Evolutionary conservation across 225 moss, liverwort and hornwort species (phyloP), one percentile per base, ranked within the genome.

Genomic region (Sphagnum tenellum): DNA sequence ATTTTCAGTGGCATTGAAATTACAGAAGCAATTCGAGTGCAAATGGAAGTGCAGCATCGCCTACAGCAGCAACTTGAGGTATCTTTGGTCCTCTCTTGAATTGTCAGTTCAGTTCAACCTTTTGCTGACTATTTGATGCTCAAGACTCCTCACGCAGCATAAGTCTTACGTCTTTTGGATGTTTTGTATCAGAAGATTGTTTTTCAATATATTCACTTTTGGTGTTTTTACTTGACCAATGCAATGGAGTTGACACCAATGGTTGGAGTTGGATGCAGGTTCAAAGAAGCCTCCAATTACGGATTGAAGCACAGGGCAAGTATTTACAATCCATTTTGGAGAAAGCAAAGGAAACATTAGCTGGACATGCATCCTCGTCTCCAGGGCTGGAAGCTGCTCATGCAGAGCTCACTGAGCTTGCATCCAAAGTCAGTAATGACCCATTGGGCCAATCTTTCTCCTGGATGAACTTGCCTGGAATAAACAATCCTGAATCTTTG

Each of bases 1-100:
- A 60, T 63, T 45, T 71, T 64, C 84, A 89, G 89, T 71, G 83
- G 80, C 67, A 74, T 88, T 67, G 89, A 92, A 82, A 91, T 95
- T 55, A 82, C 89, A 5, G 94, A 95, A 67, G 92, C 92, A 9
- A 82, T 95, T n/a, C 84, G 94, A 47, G 77, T 95, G 76, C 94
- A 95, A 71, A 88, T 95, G 94, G 94, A 95, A 78, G 91, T 91
- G 60, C 94, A 95, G 76, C 88, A 82, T 72, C 85, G 88, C 49
- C 53, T 95, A 66, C 91, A 91, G 63, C 92, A 95, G 70, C 94
- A 95, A 75, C 81, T 92, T 50, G 92, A 95, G 92, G 94, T 94
- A 69, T 45, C 63, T 64, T 8, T 55, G 69, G 47, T 67, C 14
- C 47, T 61, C 47, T 29, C 29, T 29, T 29, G 29, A 29, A 29